These are phyloP conservation scores for Dipteronia sinensis DNA, from an alignment of 345 rosid genomes.

Conservation along the genomic window DNA sequence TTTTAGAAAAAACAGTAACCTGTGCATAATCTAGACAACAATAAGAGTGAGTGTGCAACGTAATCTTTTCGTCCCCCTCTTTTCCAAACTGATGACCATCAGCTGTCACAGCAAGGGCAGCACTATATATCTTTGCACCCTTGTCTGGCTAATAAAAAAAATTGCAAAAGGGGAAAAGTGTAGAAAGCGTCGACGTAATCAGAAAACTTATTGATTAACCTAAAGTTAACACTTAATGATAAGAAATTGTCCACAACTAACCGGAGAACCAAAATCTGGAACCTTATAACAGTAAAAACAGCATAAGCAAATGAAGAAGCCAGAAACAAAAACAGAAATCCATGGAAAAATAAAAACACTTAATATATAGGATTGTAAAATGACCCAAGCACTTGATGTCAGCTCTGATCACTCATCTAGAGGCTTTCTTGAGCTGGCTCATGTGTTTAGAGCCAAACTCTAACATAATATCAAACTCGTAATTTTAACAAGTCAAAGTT, in stretches of 20 bases:
- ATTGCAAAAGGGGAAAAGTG: conserved; percentile 1
- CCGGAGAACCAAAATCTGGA: background rate
- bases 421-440: background rate
- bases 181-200: background rate
- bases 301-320: background rate
- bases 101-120: conserved; percentile 71
- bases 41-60: conserved; percentile 78
- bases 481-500: background rate
- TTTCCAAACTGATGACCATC: conserved; percentile 45
- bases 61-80: conserved; percentile 81
- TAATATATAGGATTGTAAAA: background rate
- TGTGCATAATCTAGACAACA: no score
- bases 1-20: no score
- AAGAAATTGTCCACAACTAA: background rate
- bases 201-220: conserved; percentile 11
- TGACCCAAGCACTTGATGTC: background rate
- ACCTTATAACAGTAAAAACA: background rate
- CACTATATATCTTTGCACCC: conserved; percentile 75
- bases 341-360: background rate
- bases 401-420: background rate
- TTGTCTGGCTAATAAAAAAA: conserved; percentile 64
- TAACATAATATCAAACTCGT: background rate
- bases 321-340: background rate
- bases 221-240: background rate
- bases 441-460: background rate